Base-by-base conservation (phyloP, 495 filamentous ascomycete species). In the Podospora bellae-mahoneyi region DNA sequence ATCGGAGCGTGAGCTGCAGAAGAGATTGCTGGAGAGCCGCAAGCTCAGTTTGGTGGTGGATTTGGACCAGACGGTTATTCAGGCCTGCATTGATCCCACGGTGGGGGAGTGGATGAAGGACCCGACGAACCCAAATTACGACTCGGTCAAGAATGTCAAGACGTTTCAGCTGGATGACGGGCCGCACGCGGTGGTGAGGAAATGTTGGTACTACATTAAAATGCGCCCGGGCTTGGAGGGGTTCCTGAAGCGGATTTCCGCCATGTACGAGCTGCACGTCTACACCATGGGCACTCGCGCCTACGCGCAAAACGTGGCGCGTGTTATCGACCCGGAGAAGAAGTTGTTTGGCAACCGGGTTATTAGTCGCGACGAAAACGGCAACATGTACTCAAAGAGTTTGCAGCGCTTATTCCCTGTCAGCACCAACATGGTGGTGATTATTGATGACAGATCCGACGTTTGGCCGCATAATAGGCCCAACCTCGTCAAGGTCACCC, bases 251-350 rank as follows among this genome's bases (percentile, higher is more conserved):
- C 87, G 86, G 20, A 85, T 98, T 66, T 86, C 93, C 3, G 82
- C 90, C 73, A 81, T 96, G 68, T 99, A 93, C 77, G 95, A 99
- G 77, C 80, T 98, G 71, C 95, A 99, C 72, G 94, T 99, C 73
- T 99, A 99, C 81, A 99, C 95, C 26, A 98, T 98, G 95, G 95
- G 94, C 65, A 99, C 95, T 58, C 87, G 95, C 68, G 91, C 93
- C 9, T 99, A 99, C 75, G 95, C 95, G 28, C 83, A 94, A 69
- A 87, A 91, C 65, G 95, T 99, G 72, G 94, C 94, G 20, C 89
- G 90, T 72, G 93, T 97, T 70, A 91, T 99, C 64, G 95, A 99
- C 76, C 94, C 94, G 1, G 87, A 92, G 27, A 87, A 89, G 62
- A 94, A 90, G 75, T 86, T 97, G 16, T 99, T 99, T 74, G 94